Base-by-base conservation (phyloP, 2,329 filamentous ascomycete species). In the Furcasterigmium sp. region DNA sequence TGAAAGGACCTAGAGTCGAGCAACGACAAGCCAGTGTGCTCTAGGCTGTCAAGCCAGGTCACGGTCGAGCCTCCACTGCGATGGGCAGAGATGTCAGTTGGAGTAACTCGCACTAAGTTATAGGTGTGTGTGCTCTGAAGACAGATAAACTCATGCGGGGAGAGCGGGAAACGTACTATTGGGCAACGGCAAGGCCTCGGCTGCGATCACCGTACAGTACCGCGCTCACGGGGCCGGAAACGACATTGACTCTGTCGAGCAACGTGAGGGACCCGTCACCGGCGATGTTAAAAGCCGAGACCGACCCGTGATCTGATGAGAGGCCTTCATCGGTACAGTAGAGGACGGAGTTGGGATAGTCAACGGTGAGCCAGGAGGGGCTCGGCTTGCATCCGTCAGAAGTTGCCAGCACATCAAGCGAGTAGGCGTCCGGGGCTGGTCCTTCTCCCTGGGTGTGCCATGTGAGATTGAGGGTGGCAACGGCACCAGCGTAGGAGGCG, bases 251-350 rank as follows among this genome's bases (percentile, higher is more conserved):
- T 37, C 55, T 60, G 47, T 61, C 58, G 13, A 75, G 52, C 43
- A 55, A 54, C 14, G 57, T 57, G 45, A 78, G 56, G 2, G 49
- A 58, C 3, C 70, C 72, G 45, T 69, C 57, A 4, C 47, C 34
- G 20, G 53, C 60, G 15, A 65, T 63, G 23, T 52, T 52, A 45
- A 72, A 68, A 4, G 66, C 62, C 9, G 59, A 57, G 45, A 84
- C 58, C 2, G 69, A 67, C 40, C 75, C 77, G 48, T 76, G 69
- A n/a, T 62, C 55, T 5, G 57, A 50, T 18, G 57, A 56, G 36
- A 73, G 61, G 18, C 71, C 76, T 64, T 85, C 82, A 51, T 85
- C 73, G 36, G 78, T 53, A 59, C 80, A 85, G 62, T 77, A 81
- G 10, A 85, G 63, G 11, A 69, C 58, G 18, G 65, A 64, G 47